Base-by-base conservation (phyloP, 768 basidiomycete species). In the Boletus rubropictus region DNA sequence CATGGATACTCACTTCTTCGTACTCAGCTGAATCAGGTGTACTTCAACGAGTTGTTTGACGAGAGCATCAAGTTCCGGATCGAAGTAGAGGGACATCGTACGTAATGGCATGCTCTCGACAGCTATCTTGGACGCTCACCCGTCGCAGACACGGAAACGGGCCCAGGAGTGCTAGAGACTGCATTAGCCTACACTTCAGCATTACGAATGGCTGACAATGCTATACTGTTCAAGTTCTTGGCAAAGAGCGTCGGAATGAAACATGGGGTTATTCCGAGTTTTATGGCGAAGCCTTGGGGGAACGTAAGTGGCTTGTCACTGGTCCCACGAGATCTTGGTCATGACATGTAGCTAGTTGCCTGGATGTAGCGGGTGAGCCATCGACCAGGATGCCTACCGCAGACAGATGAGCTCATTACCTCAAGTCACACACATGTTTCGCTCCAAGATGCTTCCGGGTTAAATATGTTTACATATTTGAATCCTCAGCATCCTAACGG, bases 251-350 rank as follows among this genome's bases (percentile, higher is more conserved):
- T 95, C 2, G 95, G 95, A 0, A 88, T 96, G 78, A 81, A 84
- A 62, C 75, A 87, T 53, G 88, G 86, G 8, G 74, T 99, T 46
- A 78, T 91, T 32, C 95, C 96, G 1, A 95, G 90, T 50, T 99
- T 99, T 69, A 98, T 97, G 95, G 93, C 94, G 0, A 97, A 97
- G 59, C 94, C 94, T 21, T 96, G 90, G 88, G 84, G 83, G 27
- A 83, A 90, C 59, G 92, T 93, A 60, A 61, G 85, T 72, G 11
- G 28, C 7, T 47, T 39, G 3, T 20, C 24, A 32, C 5, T 25
- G 5, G 45, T 15, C 34, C 32, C 28, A 17, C 28, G 22, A 39
- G 39, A 28, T 59, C 36, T 48, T 25, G 7, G 25, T 44, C 27
- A 38, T 42, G 29, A 52, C 46, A 22, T 28, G 10, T 32, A 8